These are phyloP conservation scores for Neostapfia colusana DNA, from an alignment of 176 grass and related monocot species.

Conservation along the genomic window DNA sequence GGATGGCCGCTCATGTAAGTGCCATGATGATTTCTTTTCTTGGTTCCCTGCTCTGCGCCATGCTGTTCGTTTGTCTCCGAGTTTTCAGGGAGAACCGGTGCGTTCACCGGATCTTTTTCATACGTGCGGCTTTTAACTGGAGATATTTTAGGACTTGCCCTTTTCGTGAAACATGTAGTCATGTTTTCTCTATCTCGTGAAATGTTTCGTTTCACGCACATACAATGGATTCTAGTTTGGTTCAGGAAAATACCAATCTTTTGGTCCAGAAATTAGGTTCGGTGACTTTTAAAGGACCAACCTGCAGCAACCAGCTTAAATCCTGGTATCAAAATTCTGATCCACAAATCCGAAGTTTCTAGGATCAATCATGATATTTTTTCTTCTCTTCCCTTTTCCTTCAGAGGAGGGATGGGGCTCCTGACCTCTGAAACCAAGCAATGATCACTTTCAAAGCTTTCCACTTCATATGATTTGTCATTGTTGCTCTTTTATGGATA, in stretches of 20 bases:
- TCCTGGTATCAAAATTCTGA: not conserved
- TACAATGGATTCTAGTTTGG: not conserved
- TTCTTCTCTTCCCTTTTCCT: too few species aligned
- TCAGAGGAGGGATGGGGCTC: not conserved
- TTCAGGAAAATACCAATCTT: not conserved
- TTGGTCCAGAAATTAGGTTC: not conserved
- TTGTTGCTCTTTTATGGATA: constrained; percentile 24
- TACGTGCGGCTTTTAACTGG: constrained; percentile 15
- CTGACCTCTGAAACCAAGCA: constrained; percentile 1
- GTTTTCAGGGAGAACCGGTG: constrained; percentile 15
- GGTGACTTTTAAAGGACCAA: not conserved
- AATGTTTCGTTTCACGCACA: constrained; percentile 12
- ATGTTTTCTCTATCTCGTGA: not conserved
- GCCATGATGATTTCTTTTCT: not conserved
- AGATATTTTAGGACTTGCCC: not conserved
- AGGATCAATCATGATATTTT: not conserved
- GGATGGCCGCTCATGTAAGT: constrained; percentile 83
- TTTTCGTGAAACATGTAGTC: not conserved
- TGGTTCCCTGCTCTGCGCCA: constrained; percentile 18
- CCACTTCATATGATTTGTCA: constrained; percentile 23
- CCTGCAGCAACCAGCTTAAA: constrained; percentile 19
- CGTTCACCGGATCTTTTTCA: constrained; percentile 16
- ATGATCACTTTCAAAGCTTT: constrained; percentile 16
- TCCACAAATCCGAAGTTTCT: constrained; percentile 14
- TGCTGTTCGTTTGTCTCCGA: constrained; percentile 17